A percentile compares a stretch with the other conserved stretches of the same genome.
Evolutionary conservation across 1,139 yeast species (phyloP).

Genomic region (Taphrina betulina): DNA sequence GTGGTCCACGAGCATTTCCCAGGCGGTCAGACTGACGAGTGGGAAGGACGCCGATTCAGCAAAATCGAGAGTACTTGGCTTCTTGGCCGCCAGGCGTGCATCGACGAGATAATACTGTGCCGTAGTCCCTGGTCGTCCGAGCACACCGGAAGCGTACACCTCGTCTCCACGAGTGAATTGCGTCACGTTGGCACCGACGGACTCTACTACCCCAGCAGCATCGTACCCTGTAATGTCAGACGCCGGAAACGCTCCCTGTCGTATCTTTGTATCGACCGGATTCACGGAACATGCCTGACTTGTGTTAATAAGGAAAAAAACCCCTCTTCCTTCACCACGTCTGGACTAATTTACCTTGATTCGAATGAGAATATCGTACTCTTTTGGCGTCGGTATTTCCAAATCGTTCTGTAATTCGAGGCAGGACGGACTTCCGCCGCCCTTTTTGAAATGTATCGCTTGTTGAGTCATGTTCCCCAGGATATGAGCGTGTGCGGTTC

Average conservation of each 20-base stretch:
- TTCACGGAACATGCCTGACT: conserved; percentile 27
- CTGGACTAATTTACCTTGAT: too few species aligned
- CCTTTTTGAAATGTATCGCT: conserved; percentile 15
- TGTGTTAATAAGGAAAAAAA: too few species aligned
- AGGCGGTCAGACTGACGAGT: conserved; percentile 23
- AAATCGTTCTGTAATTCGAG: conserved; percentile 5
- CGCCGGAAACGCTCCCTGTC: conserved; percentile 23
- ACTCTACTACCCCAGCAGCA: conserved; percentile 12
- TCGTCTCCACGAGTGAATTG: conserved; percentile 5
- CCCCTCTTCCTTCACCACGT: too few species aligned
- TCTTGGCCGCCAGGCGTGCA: conserved; percentile 7
- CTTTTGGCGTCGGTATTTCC: conserved; percentile 8
- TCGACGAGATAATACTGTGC: conserved; percentile 16
- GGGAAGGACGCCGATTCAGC: conserved; percentile 21
- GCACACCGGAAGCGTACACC: conserved; percentile 12
- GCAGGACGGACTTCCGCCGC: conserved; percentile 9
- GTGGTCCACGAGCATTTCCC: conserved; percentile 25
- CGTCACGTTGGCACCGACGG: conserved; percentile 4
- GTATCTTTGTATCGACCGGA: conserved; percentile 17
- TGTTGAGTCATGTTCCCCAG: too few species aligned
- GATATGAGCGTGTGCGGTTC: too few species aligned
- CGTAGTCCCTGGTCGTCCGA: conserved; percentile 13
- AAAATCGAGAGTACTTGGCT: conserved; percentile 5
- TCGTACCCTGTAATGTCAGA: conserved; percentile 13
- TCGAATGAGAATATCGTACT: conserved; percentile 5